phyloP scores from a whole-genome alignment of 768 basidiomycete species.

The Leucosporidium yakuticum region DNA sequence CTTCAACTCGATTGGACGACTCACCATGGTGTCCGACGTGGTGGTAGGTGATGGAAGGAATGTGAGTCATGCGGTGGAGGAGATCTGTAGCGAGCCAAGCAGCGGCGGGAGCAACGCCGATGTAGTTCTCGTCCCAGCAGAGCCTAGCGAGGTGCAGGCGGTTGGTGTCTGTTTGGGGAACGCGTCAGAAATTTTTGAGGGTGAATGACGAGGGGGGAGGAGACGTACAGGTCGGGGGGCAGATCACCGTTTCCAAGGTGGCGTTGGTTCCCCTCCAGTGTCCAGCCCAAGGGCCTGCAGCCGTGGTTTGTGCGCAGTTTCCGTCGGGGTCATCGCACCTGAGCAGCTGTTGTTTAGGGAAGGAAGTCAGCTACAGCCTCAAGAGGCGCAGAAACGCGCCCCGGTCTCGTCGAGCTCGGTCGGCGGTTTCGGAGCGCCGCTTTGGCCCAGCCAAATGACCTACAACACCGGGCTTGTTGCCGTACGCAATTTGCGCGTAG shows the following conservation, averaged over 20 bases:
- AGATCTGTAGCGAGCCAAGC: conserved; percentile 25
- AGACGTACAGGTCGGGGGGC: conserved; percentile 19
- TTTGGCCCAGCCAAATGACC: background rate
- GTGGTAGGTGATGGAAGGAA: conserved; percentile 14
- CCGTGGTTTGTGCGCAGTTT: conserved; percentile 5
- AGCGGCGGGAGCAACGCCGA: conserved; percentile 4
- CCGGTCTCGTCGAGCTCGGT: background rate
- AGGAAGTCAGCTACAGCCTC: background rate
- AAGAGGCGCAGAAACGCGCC: background rate
- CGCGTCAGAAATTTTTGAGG: too few species aligned
- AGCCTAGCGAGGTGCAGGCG: conserved; percentile 14
- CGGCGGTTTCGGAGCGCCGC: background rate
- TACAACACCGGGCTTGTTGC: conserved; percentile 18
- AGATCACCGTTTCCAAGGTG: conserved; percentile 23
- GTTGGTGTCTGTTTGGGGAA: conserved; percentile 2
- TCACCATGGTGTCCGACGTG: conserved; percentile 13
- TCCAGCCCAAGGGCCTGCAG: conserved; percentile 21
- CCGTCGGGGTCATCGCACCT: conserved; percentile 5
- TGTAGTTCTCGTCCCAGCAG: conserved; percentile 28
- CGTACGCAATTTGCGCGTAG: conserved; percentile 21
- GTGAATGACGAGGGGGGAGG: background rate
- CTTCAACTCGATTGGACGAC: too few species aligned
- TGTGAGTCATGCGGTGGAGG: conserved; percentile 7
- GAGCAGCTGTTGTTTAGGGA: background rate
- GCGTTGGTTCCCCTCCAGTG: conserved; percentile 22